Conservation (phyloP, 164 flowering plant genomes). For the Platanus orientalis region DNA sequence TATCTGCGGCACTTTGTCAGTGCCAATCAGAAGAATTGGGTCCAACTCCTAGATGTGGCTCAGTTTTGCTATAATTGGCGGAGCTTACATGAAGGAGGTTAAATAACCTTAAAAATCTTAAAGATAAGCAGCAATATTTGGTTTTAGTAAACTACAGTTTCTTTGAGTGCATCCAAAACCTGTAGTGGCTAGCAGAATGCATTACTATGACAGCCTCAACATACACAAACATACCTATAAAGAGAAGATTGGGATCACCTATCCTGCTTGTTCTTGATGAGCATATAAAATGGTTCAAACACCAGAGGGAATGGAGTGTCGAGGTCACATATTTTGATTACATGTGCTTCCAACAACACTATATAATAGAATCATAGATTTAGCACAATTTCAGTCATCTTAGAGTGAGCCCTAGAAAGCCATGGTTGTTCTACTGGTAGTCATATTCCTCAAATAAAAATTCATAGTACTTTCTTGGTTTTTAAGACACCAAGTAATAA, state of each 20-base stretch:
- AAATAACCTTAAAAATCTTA: no score
- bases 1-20: no score
- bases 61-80: no score
- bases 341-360: slow-evolving; percentile 70
- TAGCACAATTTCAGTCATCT: neutral
- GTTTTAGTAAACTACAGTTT: slow-evolving; percentile 60
- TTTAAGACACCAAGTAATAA: no score
- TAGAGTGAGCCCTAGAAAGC: neutral
- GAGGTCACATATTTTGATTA: slow-evolving; percentile 79
- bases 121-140: no score
- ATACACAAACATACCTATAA: neutral
- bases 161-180: slow-evolving; percentile 73
- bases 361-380: neutral
- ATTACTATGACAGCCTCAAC: neutral
- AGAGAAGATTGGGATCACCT: slow-evolving; percentile 19
- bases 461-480: no score
- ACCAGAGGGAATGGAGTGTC: slow-evolving; percentile 98
- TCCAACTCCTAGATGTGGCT: no score
- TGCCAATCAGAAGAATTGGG: no score
- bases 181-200: slow-evolving; percentile 17
- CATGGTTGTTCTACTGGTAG: no score
- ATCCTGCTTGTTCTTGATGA: slow-evolving; percentile 90
- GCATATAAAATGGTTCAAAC: slow-evolving; percentile 92
- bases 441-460: no score
- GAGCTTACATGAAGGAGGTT: no score